These are phyloP conservation scores for Trichoderma cornu-damae DNA, from an alignment of 2,329 filamentous ascomycete genomes.

Conservation along the genomic window DNA sequence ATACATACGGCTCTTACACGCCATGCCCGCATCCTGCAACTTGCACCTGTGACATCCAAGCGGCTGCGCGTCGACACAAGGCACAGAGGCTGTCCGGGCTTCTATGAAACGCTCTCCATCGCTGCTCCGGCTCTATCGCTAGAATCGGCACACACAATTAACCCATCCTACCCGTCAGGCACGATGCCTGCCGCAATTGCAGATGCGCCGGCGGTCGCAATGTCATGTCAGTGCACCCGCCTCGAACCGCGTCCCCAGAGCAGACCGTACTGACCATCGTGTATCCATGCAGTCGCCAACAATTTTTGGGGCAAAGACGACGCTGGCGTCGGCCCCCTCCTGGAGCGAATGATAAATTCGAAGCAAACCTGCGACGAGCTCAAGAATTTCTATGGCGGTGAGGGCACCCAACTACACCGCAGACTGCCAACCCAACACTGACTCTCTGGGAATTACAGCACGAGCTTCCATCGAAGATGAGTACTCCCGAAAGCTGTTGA, in stretches of 20 bases:
- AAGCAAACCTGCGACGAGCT: constrained; percentile 95
- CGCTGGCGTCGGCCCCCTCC: constrained; percentile 83
- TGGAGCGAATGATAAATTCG: constrained; percentile 90
- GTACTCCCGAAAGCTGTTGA: constrained; percentile 83
- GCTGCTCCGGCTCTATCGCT: not conserved
- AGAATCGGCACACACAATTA: not conserved
- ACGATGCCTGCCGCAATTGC: constrained; percentile 57
- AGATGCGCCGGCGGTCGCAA: constrained; percentile 59
- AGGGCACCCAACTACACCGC: constrained; percentile 24
- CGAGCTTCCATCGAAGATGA: constrained; percentile 95
- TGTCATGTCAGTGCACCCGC: constrained; percentile 53
- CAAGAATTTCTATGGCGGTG: constrained; percentile 82
- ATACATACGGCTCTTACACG: not conserved
- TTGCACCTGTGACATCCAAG: constrained; percentile 3
- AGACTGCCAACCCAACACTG: not conserved
- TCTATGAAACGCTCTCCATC: not conserved
- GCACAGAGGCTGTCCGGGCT: not conserved
- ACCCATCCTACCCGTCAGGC: constrained; percentile 21
- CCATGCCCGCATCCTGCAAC: constrained; percentile 2
- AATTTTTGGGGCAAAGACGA: constrained; percentile 99
- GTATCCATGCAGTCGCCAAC: constrained; percentile 68
- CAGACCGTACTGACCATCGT: constrained; percentile 22
- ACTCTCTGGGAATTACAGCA: constrained; percentile 43
- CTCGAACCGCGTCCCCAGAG: not conserved
- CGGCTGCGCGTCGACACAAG: not conserved